Base-by-base conservation (phyloP, 2,329 filamentous ascomycete species). In the Penicillium paneum region DNA sequence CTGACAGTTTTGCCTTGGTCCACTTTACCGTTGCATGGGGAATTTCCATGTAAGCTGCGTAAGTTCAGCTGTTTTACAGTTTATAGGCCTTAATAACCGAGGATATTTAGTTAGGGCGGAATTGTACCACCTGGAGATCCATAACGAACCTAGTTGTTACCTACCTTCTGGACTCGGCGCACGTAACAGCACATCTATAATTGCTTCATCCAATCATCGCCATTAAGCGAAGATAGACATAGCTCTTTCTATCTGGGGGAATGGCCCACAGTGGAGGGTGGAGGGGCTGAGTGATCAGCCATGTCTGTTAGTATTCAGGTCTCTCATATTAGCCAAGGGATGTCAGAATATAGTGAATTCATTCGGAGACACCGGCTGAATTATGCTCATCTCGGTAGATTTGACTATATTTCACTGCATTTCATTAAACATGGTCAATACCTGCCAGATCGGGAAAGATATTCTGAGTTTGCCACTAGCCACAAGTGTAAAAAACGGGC, bases 391-490 rank as follows among this genome's bases (percentile, higher is more conserved):
- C n/a, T 24, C 21, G 21, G 21, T 5, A 24, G 21, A 24, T 24
- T 24, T 24, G 21, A 24, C 21, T 24, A 24, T 24, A 24, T 24
- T 24, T 24, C 21, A 24, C 21, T 24, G 21, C 3, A 24, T 4
- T 24, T 24, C 21, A 24, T 24, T 24, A 24, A 24, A 24, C 3
- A 24, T 24, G 21, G 21, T 5, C 21, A 24, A 24, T 24, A 24
- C 21, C 21, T 24, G 21, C 34, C 8, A 39, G 28, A 40, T 46
- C 28, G 32, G 49, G 34, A 3, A 29, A 12, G 39, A 49, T n/a
- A 42, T 49, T 48, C 56, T 54, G 46, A 61, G 43, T 62, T 63
- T 57, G 26, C 32, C n/a, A 21, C 53, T 54, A 57, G 15, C 5
- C n/a, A 36, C 7, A 34, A 34, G 26, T 12, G 31, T 24, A 10